Evolutionary conservation across 257 asterid species (phyloP).

Genomic region (Solanum gracilifrons): DNA sequence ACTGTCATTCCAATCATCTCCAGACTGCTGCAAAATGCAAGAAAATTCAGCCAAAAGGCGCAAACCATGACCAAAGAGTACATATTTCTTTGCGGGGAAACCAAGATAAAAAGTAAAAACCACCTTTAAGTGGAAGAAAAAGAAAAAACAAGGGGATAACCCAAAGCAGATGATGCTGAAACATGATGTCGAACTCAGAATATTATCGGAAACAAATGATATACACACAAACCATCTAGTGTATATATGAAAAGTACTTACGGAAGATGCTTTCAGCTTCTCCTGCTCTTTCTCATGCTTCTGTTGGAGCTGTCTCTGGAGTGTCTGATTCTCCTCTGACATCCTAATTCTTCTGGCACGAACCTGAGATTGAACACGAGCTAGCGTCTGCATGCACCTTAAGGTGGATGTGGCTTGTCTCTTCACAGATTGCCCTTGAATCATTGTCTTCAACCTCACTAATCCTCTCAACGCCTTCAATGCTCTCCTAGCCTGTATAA

Average conservation of each 20-base stretch:
- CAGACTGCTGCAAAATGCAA: slow-evolving; percentile 22
- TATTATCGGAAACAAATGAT: neutral
- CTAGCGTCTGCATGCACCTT: slow-evolving; percentile 62
- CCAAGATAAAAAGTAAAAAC: neutral
- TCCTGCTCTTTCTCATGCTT: slow-evolving; percentile 55
- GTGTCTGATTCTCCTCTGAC: slow-evolving; percentile 50
- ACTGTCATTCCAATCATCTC: slow-evolving; percentile 64
- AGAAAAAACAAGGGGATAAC: neutral
- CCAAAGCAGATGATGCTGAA: neutral
- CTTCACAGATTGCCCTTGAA: slow-evolving; percentile 48
- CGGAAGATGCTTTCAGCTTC: slow-evolving; percentile 36
- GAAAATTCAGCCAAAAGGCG: neutral
- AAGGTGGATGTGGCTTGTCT: slow-evolving; percentile 58
- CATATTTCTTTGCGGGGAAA: neutral
- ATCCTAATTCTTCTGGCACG: slow-evolving; percentile 49
- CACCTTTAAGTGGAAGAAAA: neutral
- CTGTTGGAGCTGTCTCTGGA: slow-evolving; percentile 64
- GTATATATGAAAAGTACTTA: slow-evolving; percentile 21
- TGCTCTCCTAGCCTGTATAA: slow-evolving; percentile 58
- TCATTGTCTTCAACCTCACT: slow-evolving; percentile 49
- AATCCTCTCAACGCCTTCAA: slow-evolving; percentile 64
- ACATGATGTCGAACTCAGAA: neutral
- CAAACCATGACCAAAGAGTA: neutral
- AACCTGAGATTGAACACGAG: slow-evolving; percentile 60
- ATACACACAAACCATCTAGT: neutral